phyloP scores from a whole-genome alignment of 2,329 filamentous ascomycete genomes.

The Cryphonectria parasitica region DNA sequence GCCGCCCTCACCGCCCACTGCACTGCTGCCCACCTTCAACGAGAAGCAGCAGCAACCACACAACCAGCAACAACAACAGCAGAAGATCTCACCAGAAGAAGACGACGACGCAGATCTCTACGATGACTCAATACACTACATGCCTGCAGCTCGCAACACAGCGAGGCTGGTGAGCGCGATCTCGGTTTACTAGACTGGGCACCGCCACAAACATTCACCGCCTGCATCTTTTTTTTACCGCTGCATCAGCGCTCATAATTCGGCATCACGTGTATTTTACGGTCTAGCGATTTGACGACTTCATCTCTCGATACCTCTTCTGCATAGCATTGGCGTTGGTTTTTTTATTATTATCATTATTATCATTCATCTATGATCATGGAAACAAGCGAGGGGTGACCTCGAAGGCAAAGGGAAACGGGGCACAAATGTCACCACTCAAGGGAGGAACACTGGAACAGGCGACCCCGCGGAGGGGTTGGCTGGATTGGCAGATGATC shows the following conservation, averaged over 20 bases:
- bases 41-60: constrained; percentile 33
- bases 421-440: constrained; percentile 3
- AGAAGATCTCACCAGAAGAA: not conserved
- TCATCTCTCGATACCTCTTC: constrained; percentile 7
- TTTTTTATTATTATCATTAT: not conserved
- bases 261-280: not conserved
- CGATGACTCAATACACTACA: constrained; percentile 55
- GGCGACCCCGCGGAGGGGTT: not conserved
- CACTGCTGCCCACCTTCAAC: constrained; percentile 60
- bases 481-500: not conserved
- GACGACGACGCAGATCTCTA: constrained; percentile 46
- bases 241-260: not conserved
- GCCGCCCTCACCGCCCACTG: constrained; percentile 70
- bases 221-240: not conserved
- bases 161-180: constrained; percentile 58
- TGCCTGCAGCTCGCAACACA: constrained; percentile 53
- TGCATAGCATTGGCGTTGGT: constrained; percentile 10
- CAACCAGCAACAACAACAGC: not conserved
- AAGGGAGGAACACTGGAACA: not conserved
- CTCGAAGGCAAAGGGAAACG: not conserved
- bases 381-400: not conserved
- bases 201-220: not conserved
- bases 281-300: constrained; percentile 10
- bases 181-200: constrained; percentile 54
- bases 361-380: not conserved